Percentiles rank a stretch among this genome's conserved stretches.
Conservation (phyloP, 164 flowering plant species). For the Annona squamosa region DNA sequence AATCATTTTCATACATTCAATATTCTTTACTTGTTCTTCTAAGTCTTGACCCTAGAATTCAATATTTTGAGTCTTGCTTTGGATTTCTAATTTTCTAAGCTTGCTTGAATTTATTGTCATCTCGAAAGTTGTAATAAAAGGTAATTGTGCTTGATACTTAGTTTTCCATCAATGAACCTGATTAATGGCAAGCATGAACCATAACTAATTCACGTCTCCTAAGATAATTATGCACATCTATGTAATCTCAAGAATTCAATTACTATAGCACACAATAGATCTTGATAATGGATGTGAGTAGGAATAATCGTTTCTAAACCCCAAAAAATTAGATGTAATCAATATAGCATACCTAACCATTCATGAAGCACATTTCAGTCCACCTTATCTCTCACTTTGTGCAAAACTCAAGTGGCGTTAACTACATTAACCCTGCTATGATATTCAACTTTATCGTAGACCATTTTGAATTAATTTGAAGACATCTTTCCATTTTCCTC, state of each 20-base stretch:
- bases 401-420: too few species aligned
- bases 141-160: too few species aligned
- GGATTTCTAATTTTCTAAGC: conserved; percentile 82
- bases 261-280: background rate
- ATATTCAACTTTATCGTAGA: too few species aligned
- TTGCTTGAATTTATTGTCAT: conserved; percentile 87
- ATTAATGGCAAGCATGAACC: background rate
- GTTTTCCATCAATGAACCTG: background rate
- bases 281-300: background rate
- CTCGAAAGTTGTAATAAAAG: conserved; percentile 29
- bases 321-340: background rate
- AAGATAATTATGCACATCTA: background rate
- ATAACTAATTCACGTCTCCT: background rate
- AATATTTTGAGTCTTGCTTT: conserved; percentile 72
- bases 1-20: conserved; percentile 98
- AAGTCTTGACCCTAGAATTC: conserved; percentile 57
- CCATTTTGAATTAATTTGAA: too few species aligned
- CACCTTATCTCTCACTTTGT: background rate
- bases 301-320: background rate
- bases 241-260: background rate
- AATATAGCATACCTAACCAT: background rate
- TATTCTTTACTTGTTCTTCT: conserved; percentile 77
- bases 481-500: too few species aligned
- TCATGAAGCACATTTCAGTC: background rate
- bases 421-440: too few species aligned